A percentile compares a stretch with the other conserved stretches of the same genome.
Evolutionary conservation across 139 green algal genomes (phyloP).

Genomic region (Volvox reticuliferus): DNA sequence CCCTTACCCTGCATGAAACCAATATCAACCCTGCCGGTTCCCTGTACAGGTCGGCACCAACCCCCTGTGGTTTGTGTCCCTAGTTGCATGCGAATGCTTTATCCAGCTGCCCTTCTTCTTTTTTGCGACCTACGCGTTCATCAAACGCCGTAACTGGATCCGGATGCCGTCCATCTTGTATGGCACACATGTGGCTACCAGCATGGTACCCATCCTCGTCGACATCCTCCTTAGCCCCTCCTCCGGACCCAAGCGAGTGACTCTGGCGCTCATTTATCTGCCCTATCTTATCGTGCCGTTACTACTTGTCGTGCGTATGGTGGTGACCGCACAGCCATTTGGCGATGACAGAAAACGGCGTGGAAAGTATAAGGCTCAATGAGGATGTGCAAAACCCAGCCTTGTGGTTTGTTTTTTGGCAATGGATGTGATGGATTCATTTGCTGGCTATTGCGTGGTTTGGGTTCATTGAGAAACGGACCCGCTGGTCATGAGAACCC

Average conservation of each 20-base stretch:
- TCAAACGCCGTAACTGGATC: constrained; percentile 74
- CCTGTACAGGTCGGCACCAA: constrained; percentile 65
- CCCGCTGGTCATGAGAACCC: too few species aligned
- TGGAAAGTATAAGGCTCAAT: constrained; percentile 20
- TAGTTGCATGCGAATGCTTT: constrained; percentile 75
- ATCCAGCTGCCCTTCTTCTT: constrained; percentile 86
- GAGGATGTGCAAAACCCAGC: too few species aligned
- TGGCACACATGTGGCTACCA: constrained; percentile 72
- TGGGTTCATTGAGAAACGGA: too few species aligned
- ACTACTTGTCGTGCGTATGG: constrained; percentile 67
- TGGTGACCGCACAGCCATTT: constrained; percentile 58
- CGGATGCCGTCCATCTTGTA: constrained; percentile 81
- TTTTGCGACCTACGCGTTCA: constrained; percentile 70
- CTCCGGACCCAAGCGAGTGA: constrained; percentile 15
- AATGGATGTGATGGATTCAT: too few species aligned
- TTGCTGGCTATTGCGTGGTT: too few species aligned
- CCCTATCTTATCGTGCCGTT: constrained; percentile 74
- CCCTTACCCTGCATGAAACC: background rate
- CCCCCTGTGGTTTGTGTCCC: constrained; percentile 76
- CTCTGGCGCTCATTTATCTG: constrained; percentile 63
- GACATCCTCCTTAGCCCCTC: constrained; percentile 58
- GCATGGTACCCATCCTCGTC: constrained; percentile 79
- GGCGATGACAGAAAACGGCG: constrained; percentile 41
- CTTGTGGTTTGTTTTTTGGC: too few species aligned
- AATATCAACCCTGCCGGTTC: background rate